These are phyloP conservation scores for Lophium mytilinum DNA, from an alignment of 495 filamentous ascomycete species.

Conservation along the genomic window DNA sequence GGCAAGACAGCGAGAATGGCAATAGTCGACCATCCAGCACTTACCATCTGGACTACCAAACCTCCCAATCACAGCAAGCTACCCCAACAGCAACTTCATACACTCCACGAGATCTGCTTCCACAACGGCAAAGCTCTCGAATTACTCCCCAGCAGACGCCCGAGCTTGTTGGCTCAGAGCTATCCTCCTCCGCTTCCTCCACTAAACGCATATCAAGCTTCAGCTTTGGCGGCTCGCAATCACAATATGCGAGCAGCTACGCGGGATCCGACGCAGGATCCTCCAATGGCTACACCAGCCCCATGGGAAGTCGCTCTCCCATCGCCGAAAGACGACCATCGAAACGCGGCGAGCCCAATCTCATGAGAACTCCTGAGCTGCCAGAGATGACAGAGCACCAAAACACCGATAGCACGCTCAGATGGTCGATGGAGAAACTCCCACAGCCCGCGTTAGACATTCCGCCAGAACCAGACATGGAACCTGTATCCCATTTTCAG, in stretches of 20 bases:
- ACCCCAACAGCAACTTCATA: background rate
- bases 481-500: background rate
- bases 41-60: conserved; percentile 2
- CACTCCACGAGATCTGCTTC: conserved; percentile 10
- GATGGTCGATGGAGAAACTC: background rate
- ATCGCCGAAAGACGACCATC: conserved; percentile 2
- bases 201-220: conserved; percentile 15
- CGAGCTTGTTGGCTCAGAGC: background rate
- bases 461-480: conserved; percentile 2
- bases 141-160: background rate
- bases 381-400: background rate
- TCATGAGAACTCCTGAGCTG: conserved; percentile 4
- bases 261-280: conserved; percentile 4
- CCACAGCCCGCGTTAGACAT: conserved; percentile 19
- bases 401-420: background rate
- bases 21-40: conserved; percentile 1
- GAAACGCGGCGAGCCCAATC: background rate
- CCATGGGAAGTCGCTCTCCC: conserved; percentile 1
- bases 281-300: conserved; percentile 8
- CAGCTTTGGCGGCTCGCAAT: conserved; percentile 7
- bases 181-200: conserved; percentile 3
- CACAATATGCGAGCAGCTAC: conserved; percentile 10
- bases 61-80: background rate
- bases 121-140: conserved; percentile 2
- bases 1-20: background rate